Base-by-base conservation (phyloP, 371 early-diverging fungal species). In the Dinochytrium kinnereticum region DNA sequence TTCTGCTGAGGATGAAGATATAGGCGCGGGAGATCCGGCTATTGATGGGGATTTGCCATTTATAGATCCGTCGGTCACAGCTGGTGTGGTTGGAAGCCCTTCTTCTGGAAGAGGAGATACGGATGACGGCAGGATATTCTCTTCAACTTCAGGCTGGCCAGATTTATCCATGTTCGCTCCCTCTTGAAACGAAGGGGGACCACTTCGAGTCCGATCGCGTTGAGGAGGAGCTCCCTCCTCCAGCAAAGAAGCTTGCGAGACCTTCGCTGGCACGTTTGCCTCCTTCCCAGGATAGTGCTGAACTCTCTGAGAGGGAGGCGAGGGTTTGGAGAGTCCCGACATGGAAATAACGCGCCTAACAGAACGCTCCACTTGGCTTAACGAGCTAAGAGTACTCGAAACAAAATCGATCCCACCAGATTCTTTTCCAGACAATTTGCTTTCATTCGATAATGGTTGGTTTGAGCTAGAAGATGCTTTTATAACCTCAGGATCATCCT, bases 311-410 rank as follows among this genome's bases (percentile, higher is more conserved):
- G 13, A n/a, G n/a, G 44, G 7, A 15, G 26, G 17, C 10, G 57
- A 26, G 24, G 57, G 57, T 30, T 55, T 55, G 5, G 57, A 19
- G 10, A 55, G 30, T 10, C 57, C 57, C 7, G 57, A 55, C 5
- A 55, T 10, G 5, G 57, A 55, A 15, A 55, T 55, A 19, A 55
- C 57, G 26, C 57, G 57, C 26, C 57, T 19, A 5, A 55, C 57
- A 7, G 57, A 55, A 5, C 30, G 21, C 57, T 55, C 57, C 30
- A 55, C 57, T 30, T 55, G 57, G 26, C 57, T 55, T 30, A 55
- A 55, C 7, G 57, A 55, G 57, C 26, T 55, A 10, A 55, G 57
- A 55, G 57, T 55, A 19, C 26, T 55, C 21, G 57, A 55, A 7
- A 55, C 24, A 30, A 55, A 17, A 5, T 10, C 21, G 26, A 5